Evolutionary conservation across 345 rosid genomes (phyloP), one percentile per base, ranked within the genome.

Genomic region (Ailanthus altissimus): DNA sequence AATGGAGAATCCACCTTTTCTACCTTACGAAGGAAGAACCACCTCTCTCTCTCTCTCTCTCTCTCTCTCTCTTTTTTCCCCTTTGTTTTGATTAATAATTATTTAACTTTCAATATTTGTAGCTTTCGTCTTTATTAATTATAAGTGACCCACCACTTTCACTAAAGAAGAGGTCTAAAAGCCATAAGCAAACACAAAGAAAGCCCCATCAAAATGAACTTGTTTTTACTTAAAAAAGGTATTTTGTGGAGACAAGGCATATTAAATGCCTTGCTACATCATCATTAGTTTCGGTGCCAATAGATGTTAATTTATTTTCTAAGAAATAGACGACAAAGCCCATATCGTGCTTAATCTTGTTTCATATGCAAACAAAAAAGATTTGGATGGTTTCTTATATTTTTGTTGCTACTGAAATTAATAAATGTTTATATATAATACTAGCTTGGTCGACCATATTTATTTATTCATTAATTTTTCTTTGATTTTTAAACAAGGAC

Each of bases 71-170:
- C 7, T 18, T 1, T 38, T 3, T 32, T 1, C 38, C 38, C 38
- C 38, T 3, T 3, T 7, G 16, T 49, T 68, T 68, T n/a, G 2
- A 8, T 49, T 26, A 68, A 15, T 10, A 16, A 23, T 51, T 5
- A 26, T 58, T 73, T 59, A 58, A 25, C 1, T 58, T 23, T 16
- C 8, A 28, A 36, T 63, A 63, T 8, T 1, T 63, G 21, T 38
- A 6, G 10, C 15, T 38, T 4, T 12, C 13, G 23, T 40, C 10
- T 5, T 56, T 36, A 32, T 5, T 16, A 28, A 14, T 15, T 21
- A 10, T 43, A 32, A 9, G 28, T 38, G 47, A 47, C n/a, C 70
- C 60, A 75, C 62, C 78, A 64, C 78, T 75, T 38, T 14, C 71
- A 51, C 32, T 12, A 75, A 63, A 64, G 8, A 38, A 51, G 13